Conservation (phyloP, 1,284 basidiomycete species). For the Ustilago lituana region DNA sequence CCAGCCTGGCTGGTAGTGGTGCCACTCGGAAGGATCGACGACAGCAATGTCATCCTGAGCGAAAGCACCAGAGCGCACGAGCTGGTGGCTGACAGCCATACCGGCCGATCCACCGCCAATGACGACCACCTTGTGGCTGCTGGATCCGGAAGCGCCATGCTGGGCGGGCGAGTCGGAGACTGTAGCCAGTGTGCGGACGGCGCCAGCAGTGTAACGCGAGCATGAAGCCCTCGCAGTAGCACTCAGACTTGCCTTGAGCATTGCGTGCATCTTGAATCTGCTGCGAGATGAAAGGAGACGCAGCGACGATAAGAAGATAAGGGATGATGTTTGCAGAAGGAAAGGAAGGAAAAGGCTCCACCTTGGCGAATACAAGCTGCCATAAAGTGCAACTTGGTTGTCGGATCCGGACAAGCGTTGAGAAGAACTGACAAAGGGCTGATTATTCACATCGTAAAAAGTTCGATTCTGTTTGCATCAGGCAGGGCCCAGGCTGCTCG, state of each 20-base stretch:
- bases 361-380: neutral
- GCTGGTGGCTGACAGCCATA: conserved; percentile 66
- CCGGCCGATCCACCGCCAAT: conserved; percentile 68
- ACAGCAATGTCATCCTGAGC: conserved; percentile 55
- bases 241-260: conserved; percentile 28
- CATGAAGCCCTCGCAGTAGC: conserved; percentile 18
- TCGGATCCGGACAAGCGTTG: no score
- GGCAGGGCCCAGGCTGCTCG: no score
- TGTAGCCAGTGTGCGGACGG: conserved; percentile 30
- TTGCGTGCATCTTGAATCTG: conserved; percentile 47
- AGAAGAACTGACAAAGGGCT: no score
- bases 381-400: neutral
- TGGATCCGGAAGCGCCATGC: conserved; percentile 41
- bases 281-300: no score
- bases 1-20: conserved; percentile 72
- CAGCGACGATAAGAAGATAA: no score
- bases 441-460: no score
- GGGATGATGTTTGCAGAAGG: conserved; percentile 1
- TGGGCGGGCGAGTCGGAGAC: conserved; percentile 34
- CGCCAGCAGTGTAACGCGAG: conserved; percentile 17
- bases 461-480: no score
- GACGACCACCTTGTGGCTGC: conserved; percentile 64
- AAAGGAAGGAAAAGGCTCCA: neutral
- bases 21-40: conserved; percentile 56
- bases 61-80: conserved; percentile 71